These are phyloP conservation scores for Cutaneotrichosporon daszewskae DNA, from an alignment of 1,284 basidiomycete genomes.

Conservation along the genomic window DNA sequence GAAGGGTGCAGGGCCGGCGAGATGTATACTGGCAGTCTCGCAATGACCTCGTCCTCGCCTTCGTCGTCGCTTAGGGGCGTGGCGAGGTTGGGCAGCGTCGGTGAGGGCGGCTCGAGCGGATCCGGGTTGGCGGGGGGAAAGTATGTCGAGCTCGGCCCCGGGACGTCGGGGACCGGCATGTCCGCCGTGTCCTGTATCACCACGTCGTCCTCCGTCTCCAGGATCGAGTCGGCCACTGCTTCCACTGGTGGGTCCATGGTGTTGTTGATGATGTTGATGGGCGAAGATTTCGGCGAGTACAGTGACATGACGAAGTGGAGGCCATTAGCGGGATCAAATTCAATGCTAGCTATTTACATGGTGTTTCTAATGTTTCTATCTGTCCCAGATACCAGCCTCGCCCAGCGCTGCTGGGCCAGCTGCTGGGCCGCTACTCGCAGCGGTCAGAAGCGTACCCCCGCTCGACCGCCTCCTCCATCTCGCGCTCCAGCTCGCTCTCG, in stretches of 20 bases:
- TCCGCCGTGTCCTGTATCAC: conserved; percentile 14
- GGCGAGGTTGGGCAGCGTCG: conserved; percentile 6
- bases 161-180: conserved; percentile 18
- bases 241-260: conserved; percentile 2
- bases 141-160: conserved; percentile 34
- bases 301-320: background rate
- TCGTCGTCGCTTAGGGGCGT: conserved; percentile 23
- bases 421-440: conserved; percentile 3
- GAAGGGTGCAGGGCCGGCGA: conserved; percentile 27
- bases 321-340: conserved; percentile 3
- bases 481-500: conserved; percentile 15
- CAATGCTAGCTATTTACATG: background rate
- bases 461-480: conserved; percentile 21
- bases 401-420: no score
- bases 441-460: conserved; percentile 18
- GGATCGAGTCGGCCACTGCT: conserved; percentile 18
- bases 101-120: background rate
- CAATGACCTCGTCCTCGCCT: conserved; percentile 33
- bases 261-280: background rate
- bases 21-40: conserved; percentile 43
- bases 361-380: background rate
- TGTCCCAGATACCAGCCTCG: background rate
- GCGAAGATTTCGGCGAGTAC: conserved; percentile 3
- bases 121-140: conserved; percentile 18
- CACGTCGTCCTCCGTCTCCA: conserved; percentile 20